phyloP scores from a whole-genome alignment of 345 rosid species.

The rapeseed (Brassica napus) region DNA sequence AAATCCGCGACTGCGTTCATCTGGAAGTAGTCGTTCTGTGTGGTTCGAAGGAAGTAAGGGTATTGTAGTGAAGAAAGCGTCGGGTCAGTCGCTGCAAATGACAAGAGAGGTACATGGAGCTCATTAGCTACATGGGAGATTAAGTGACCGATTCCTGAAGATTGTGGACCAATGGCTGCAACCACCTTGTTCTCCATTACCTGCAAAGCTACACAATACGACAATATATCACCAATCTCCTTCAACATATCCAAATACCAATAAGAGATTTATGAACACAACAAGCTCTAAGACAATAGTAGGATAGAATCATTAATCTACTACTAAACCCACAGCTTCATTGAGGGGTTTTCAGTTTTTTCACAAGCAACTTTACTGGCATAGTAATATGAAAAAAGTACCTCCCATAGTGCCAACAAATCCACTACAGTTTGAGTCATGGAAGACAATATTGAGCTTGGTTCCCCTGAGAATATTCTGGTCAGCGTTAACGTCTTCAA shows the following conservation, averaged over 20 bases:
- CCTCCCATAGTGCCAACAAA: conserved; percentile 84
- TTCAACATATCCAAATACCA: conserved; percentile 16
- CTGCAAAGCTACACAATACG: conserved; percentile 76
- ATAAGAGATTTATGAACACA: background rate
- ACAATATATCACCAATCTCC: conserved; percentile 39
- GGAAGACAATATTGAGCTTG: conserved; percentile 48
- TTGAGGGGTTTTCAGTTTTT: background rate
- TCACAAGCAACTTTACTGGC: conserved; percentile 6
- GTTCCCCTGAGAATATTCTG: conserved; percentile 55
- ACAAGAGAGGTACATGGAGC: conserved; percentile 65
- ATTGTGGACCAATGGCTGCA: conserved; percentile 86
- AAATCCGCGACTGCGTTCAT: conserved; percentile 86
- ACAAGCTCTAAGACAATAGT: background rate
- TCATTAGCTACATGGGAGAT: conserved; percentile 74
- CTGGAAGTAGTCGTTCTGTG: conserved; percentile 68
- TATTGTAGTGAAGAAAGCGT: conserved; percentile 57
- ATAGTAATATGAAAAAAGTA: conserved; percentile 35
- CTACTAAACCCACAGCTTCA: conserved; percentile 7
- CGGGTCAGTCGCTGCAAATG: conserved; percentile 73
- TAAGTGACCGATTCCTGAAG: conserved; percentile 87
- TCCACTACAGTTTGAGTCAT: conserved; percentile 82
- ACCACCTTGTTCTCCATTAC: conserved; percentile 74
- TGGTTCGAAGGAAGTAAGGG: conserved; percentile 63
- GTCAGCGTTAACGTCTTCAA: conserved; percentile 70
- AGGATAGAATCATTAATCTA: background rate